These are phyloP conservation scores for Colletotrichum somersetense DNA, from an alignment of 2,329 filamentous ascomycete genomes.

Conservation along the genomic window DNA sequence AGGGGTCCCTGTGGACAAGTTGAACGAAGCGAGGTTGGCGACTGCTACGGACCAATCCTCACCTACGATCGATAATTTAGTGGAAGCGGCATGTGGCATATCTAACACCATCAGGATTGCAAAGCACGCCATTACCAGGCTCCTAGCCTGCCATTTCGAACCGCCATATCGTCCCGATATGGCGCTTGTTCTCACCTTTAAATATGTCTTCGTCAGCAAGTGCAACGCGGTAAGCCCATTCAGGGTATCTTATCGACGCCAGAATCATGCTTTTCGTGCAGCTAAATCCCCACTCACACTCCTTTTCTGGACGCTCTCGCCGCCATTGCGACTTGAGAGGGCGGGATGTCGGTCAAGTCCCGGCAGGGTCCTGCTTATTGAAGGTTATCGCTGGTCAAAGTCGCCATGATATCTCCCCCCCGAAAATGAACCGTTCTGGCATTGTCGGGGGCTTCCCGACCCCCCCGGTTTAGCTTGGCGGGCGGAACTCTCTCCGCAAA, in stretches of 20 bases:
- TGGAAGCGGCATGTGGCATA: neutral
- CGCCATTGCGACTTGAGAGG: neutral
- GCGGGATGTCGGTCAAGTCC: conserved; percentile 29
- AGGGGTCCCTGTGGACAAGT: neutral
- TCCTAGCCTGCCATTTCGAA: conserved; percentile 1
- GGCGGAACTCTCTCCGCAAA: conserved; percentile 15
- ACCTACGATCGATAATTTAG: neutral
- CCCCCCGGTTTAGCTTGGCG: conserved; percentile 2
- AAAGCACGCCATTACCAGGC: conserved; percentile 33
- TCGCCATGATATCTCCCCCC: neutral
- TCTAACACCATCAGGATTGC: conserved; percentile 34
- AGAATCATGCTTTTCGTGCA: neutral
- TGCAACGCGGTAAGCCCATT: neutral
- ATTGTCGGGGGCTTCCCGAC: conserved; percentile 25
- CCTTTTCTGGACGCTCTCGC: neutral
- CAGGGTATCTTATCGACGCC: neutral
- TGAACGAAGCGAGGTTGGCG: neutral
- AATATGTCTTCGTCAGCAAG: conserved; percentile 5
- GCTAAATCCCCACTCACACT: conserved; percentile 14
- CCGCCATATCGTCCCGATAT: neutral
- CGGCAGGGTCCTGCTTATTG: conserved; percentile 15
- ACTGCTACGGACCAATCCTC: neutral
- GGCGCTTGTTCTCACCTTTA: conserved; percentile 1
- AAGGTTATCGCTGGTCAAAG: neutral
- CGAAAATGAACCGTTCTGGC: neutral